A percentile compares a stretch with the other conserved stretches of the same genome.
These are phyloP conservation scores for Pichia exigua DNA, from an alignment of 805 yeast genomes.

Conservation along the genomic window DNA sequence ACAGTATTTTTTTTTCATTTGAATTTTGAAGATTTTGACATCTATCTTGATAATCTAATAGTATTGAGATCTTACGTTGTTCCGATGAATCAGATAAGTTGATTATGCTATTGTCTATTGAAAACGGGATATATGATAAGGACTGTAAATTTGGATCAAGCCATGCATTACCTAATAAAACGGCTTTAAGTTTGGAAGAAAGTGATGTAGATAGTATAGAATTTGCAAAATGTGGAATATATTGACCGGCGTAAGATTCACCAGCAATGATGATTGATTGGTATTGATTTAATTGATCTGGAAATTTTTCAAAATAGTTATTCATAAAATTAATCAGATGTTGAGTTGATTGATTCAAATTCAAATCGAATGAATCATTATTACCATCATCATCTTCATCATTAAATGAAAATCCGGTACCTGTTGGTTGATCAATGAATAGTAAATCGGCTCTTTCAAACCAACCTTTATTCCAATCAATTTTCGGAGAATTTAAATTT, in stretches of 20 bases:
- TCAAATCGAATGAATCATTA: conserved; percentile 42
- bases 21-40: conserved; percentile 50
- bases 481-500: conserved; percentile 17
- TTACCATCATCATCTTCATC: not conserved
- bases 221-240: conserved; percentile 79
- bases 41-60: conserved; percentile 44
- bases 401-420: conserved; percentile 80
- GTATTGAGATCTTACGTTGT: conserved; percentile 32
- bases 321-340: conserved; percentile 61
- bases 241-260: conserved; percentile 96
- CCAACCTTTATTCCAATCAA: conserved; percentile 71
- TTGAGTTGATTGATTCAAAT: conserved; percentile 47
- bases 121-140: conserved; percentile 68
- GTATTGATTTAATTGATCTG: conserved; percentile 49
- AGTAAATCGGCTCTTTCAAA: conserved; percentile 67
- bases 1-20: conserved; percentile 12
- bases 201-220: conserved; percentile 32
- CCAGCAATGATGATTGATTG: conserved; percentile 73
- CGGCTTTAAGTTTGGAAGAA: conserved; percentile 45
- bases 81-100: conserved; percentile 15
- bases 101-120: conserved; percentile 51
- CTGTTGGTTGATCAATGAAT: conserved; percentile 91
- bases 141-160: conserved; percentile 83
- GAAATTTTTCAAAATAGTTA: conserved; percentile 62
- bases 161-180: conserved; percentile 92